Conservation (phyloP, 2,329 filamentous ascomycete species). For the Dactylellina sp. region DNA sequence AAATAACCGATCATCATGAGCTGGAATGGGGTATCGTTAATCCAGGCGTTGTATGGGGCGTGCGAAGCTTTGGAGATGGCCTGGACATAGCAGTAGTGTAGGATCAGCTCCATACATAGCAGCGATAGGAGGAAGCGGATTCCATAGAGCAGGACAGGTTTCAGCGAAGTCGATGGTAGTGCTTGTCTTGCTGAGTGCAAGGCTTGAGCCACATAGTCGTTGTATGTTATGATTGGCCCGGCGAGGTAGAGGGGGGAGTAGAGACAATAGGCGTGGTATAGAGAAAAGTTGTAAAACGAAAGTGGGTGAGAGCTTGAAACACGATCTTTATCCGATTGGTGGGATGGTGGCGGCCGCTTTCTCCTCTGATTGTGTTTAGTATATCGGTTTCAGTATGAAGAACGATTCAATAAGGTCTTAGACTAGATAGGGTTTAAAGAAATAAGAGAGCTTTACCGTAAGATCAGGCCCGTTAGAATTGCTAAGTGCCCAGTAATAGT, state of each 20-base stretch:
- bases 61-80: slow-evolving; percentile 87
- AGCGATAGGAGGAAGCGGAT: slow-evolving; percentile 83
- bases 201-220: slow-evolving; percentile 90
- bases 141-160: slow-evolving; percentile 77
- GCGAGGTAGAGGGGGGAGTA: slow-evolving; percentile 94
- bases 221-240: slow-evolving; percentile 95
- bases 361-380: slow-evolving; percentile 83
- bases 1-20: slow-evolving; percentile 92
- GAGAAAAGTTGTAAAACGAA: slow-evolving; percentile 75
- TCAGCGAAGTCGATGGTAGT: slow-evolving; percentile 76
- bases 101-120: slow-evolving; percentile 87
- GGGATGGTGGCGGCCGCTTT: slow-evolving; percentile 90
- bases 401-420: slow-evolving; percentile 4
- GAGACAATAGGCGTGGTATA: slow-evolving; percentile 88
- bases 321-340: slow-evolving; percentile 88
- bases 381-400: slow-evolving; percentile 53
- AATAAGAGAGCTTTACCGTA: slow-evolving; percentile 14
- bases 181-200: slow-evolving; percentile 50
- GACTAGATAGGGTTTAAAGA: neutral
- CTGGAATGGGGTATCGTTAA: slow-evolving; percentile 84
- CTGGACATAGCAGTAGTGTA: slow-evolving; percentile 92
- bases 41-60: slow-evolving; percentile 71
- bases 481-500: slow-evolving; percentile 89
- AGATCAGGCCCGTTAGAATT: slow-evolving; percentile 66
- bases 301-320: slow-evolving; percentile 78